Evolutionary conservation across 2,329 filamentous ascomycete genomes (phyloP).

Genomic region (Aspergillus sp.): DNA sequence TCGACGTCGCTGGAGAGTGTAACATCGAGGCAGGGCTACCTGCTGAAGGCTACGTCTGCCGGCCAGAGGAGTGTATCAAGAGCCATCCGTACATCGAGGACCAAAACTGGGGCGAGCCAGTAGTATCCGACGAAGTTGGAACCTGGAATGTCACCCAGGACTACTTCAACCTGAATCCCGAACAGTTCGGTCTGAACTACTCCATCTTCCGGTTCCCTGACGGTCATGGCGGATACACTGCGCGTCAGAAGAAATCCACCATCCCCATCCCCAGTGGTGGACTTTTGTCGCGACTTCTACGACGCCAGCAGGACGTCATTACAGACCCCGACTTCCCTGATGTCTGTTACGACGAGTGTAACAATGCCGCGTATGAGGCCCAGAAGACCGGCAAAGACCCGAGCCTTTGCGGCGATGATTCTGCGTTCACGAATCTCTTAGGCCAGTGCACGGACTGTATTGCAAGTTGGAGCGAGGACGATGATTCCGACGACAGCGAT

Average conservation of each 20-base stretch:
- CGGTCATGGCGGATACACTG: conserved; percentile 4
- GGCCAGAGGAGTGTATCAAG: conserved; percentile 38
- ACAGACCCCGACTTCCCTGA: conserved; percentile 33
- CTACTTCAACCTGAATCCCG: conserved; percentile 65
- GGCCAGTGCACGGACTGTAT: conserved; percentile 3
- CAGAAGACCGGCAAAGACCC: conserved; percentile 49
- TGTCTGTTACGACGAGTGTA: conserved; percentile 56
- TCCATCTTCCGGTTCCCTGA: conserved; percentile 56
- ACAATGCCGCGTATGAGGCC: conserved; percentile 50
- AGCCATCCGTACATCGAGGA: conserved; percentile 26
- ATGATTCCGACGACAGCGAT: not conserved
- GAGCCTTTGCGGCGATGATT: conserved; percentile 12
- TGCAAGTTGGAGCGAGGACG: not conserved
- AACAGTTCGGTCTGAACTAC: conserved; percentile 61
- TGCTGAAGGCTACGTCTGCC: conserved; percentile 35
- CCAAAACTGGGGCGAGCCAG: conserved; percentile 26
- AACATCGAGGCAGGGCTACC: conserved; percentile 41
- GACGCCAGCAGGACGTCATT: not conserved
- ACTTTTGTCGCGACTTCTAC: too few relatives aligned
- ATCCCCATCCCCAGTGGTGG: too few relatives aligned
- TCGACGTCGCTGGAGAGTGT: conserved; percentile 29
- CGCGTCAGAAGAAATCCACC: conserved; percentile 1
- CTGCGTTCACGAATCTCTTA: conserved; percentile 12
- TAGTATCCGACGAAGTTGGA: conserved; percentile 18
- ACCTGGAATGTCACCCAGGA: conserved; percentile 51